Evolutionary conservation across 345 rosid genomes (phyloP), one percentile per base, ranked within the genome.

Genomic region (Jatropha curcas): DNA sequence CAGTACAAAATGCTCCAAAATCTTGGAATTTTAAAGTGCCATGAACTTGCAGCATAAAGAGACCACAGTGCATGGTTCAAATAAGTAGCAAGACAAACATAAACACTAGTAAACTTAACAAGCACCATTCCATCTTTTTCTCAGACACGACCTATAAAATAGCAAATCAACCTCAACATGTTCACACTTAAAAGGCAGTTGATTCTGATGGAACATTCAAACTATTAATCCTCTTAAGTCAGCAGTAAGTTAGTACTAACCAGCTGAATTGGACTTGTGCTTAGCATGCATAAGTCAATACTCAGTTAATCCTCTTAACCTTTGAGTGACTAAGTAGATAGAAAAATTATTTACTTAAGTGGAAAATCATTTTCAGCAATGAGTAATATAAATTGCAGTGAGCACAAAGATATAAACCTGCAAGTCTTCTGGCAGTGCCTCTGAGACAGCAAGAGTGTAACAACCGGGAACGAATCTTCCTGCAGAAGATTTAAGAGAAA

Each of bases 401-500:
- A 13, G 58, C 19, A 65, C 35, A 20, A 78, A 56, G 69, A 57
- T 39, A 20, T 65, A 37, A 48, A 92, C 97, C 97, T 90, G 93
- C 84, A 92, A 78, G 71, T 92, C 97, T 74, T 92, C 97, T 5
- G 93, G 81, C 39, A 92, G 89, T 68, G 88, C 85, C 82, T 88
- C 96, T 12, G 93, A 86, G 70, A 92, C 96, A 20, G 96, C 90
- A 74, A 92, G 95, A 22, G 97, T 90, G 72, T 92, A 92, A 74
- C 92, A 89, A 68, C 95, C 95, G 76, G 95, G 95, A 71, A 85
- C 93, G 82, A 88, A 92, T 83, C 83, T 92, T 80, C 92, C 95
- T 92, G 86, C 48, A 52, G 56, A 70, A 50, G 43, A 35, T 52
- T 51, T n/a, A 52, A 66, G 35, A 41, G 28, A 52, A 30, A 16